phyloP scores from a whole-genome alignment of 805 yeast genomes.

The Cyberlindnera amylophila region DNA sequence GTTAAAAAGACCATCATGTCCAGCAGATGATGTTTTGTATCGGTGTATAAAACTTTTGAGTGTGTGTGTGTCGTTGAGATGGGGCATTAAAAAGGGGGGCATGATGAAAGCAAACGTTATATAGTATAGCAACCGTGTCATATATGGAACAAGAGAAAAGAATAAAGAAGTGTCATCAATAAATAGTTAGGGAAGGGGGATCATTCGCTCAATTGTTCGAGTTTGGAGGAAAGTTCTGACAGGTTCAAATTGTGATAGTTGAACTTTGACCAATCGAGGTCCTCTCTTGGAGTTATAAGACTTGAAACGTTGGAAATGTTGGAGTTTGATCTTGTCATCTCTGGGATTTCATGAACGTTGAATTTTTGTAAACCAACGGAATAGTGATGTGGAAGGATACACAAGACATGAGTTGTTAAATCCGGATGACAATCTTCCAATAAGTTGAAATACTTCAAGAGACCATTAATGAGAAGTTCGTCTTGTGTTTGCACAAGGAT shows the following conservation, averaged over 20 bases:
- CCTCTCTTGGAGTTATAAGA: conserved; percentile 14
- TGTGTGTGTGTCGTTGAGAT: background rate
- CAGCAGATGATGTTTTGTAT: conserved; percentile 3
- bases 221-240: conserved; percentile 19
- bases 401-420: conserved; percentile 16
- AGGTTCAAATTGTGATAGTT: conserved; percentile 20
- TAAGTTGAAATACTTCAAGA: conserved; percentile 23
- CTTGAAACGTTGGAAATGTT: conserved; percentile 12
- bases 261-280: conserved; percentile 14
- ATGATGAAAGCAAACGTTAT: too few species aligned
- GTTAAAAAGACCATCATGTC: background rate
- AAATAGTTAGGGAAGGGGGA: background rate
- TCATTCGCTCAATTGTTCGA: conserved; percentile 14
- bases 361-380: conserved; percentile 20
- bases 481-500: conserved; percentile 21
- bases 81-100: background rate
- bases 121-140: too few species aligned
- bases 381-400: conserved; percentile 24
- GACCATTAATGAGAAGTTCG: conserved; percentile 21
- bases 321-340: conserved; percentile 24
- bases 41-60: background rate
- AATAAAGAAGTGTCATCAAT: too few species aligned
- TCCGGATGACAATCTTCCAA: conserved; percentile 15
- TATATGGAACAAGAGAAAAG: too few species aligned
- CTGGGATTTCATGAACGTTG: conserved; percentile 20